These are phyloP conservation scores for Glycyrrhiza uralensis DNA, from an alignment of 306 rosid species.

Conservation along the genomic window DNA sequence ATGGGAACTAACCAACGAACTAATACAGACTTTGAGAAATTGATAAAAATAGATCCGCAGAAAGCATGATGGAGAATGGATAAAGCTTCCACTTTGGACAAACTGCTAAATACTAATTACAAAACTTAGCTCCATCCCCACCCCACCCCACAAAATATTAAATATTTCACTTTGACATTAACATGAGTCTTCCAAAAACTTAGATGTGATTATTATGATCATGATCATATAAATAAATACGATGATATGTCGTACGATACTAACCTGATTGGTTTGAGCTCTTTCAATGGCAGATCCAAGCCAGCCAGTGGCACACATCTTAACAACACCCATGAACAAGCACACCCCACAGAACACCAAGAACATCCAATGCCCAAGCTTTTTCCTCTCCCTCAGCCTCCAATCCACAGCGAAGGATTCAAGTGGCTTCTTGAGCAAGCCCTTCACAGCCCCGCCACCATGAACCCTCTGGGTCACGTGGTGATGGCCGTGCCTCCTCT, in stretches of 20 bases:
- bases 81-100: neutral
- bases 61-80: neutral
- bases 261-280: conserved; percentile 59
- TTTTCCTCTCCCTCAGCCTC: conserved; percentile 67
- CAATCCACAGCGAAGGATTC: conserved; percentile 60
- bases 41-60: neutral
- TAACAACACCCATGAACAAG: conserved; percentile 75
- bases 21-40: neutral
- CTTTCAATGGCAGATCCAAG: conserved; percentile 84
- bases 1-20: neutral
- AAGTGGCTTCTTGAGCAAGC: conserved; percentile 52
- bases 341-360: conserved; percentile 77
- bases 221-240: neutral
- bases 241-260: no score
- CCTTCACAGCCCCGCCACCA: conserved; percentile 42
- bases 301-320: conserved; percentile 97
- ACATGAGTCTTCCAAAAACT: neutral
- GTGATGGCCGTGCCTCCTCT: conserved; percentile 43
- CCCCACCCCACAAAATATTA: no score
- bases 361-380: conserved; percentile 91
- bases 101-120: neutral
- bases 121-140: neutral
- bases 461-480: conserved; percentile 58
- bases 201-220: no score
- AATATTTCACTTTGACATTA: no score